Percentiles rank a stretch among this genome's conserved stretches.
Evolutionary conservation across 768 basidiomycete species (phyloP).

Genomic region (Pleurotus platypus): DNA sequence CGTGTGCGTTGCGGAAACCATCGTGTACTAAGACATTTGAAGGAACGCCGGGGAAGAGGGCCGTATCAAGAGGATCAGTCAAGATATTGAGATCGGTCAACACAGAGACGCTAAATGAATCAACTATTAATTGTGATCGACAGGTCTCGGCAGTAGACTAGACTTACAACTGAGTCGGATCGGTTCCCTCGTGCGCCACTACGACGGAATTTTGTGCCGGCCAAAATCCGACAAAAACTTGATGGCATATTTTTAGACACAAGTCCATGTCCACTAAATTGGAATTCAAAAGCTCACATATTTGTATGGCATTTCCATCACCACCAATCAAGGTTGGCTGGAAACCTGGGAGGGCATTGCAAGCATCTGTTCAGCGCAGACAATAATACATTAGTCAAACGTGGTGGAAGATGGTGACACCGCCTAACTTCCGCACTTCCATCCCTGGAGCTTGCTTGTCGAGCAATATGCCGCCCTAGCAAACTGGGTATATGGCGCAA

Average conservation of each 20-base stretch:
- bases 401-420: background rate
- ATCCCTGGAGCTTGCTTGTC: constrained; percentile 29
- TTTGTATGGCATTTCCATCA: constrained; percentile 43
- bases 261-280: background rate
- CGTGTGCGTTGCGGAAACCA: constrained; percentile 53
- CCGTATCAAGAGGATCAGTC: constrained; percentile 33
- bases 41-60: constrained; percentile 54
- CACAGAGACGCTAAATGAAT: constrained; percentile 35
- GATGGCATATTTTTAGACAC: background rate
- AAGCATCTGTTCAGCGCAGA: constrained; percentile 30
- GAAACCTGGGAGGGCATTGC: constrained; percentile 36
- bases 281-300: constrained; percentile 28
- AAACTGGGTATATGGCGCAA: constrained; percentile 47
- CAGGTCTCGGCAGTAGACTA: constrained; percentile 6
- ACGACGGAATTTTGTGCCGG: constrained; percentile 45
- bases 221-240: constrained; percentile 59
- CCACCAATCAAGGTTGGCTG: constrained; percentile 43
- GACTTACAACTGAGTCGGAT: constrained; percentile 49
- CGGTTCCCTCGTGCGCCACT: constrained; percentile 62
- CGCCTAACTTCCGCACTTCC: constrained; percentile 43
- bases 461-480: constrained; percentile 55
- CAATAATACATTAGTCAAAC: background rate
- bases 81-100: constrained; percentile 46
- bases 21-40: constrained; percentile 41
- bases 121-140: too few species aligned